Percentiles rank a stretch among this genome's conserved stretches.
phyloP scores from a whole-genome alignment of 1,139 yeast species.

The Meyerozyma guilliermondii region DNA sequence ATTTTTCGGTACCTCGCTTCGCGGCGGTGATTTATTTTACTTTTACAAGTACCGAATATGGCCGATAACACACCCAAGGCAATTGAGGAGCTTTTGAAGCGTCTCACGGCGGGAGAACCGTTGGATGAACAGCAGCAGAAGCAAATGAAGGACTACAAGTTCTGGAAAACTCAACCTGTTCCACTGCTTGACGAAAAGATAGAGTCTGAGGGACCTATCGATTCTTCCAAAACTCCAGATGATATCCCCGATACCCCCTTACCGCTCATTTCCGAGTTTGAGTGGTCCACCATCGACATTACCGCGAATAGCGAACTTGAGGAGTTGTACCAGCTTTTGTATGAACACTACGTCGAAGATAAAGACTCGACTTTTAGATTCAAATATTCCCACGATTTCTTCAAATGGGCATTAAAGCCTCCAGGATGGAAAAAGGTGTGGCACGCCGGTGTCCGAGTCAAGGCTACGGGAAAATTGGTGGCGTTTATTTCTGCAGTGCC shows the following conservation, averaged over 20 bases:
- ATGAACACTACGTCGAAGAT: conserved; percentile 93
- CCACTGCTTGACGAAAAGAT: conserved; percentile 66
- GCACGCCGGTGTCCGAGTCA: conserved; percentile 92
- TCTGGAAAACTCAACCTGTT: conserved; percentile 98
- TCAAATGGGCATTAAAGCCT: conserved; percentile 90
- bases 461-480: conserved; percentile 67
- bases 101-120: conserved; percentile 49
- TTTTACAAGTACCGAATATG: neutral
- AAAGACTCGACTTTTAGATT: conserved; percentile 88
- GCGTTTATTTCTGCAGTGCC: conserved; percentile 95
- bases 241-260: conserved; percentile 70
- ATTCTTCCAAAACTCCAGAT: conserved; percentile 55
- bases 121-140: conserved; percentile 47
- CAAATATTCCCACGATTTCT: conserved; percentile 77
- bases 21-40: neutral
- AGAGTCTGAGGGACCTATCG: conserved; percentile 79
- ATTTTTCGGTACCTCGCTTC: neutral
- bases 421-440: conserved; percentile 91
- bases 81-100: conserved; percentile 47
- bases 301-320: conserved; percentile 51
- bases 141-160: conserved; percentile 85
- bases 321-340: conserved; percentile 73
- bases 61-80: conserved; percentile 20
- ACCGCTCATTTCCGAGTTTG: conserved; percentile 72
- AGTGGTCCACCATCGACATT: conserved; percentile 82